Percentiles rank a stretch among this genome's conserved stretches.
phyloP scores from a whole-genome alignment of 306 rosid genomes.

The Acacia acuminata region DNA sequence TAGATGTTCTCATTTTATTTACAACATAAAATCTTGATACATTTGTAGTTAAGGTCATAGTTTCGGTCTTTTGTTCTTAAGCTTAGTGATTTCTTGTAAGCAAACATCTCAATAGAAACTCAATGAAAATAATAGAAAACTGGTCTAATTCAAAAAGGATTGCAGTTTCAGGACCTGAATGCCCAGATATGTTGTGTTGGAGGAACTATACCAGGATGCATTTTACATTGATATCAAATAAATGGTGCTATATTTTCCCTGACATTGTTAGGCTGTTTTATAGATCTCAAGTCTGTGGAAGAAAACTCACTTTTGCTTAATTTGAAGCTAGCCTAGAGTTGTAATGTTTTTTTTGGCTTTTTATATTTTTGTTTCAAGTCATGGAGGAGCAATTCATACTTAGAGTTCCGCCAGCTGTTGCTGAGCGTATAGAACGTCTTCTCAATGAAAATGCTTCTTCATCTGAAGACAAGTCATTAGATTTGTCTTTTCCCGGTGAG shows the following conservation, averaged over 20 bases:
- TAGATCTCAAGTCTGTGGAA: not conserved
- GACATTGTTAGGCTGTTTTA: not conserved
- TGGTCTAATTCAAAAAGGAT: not conserved
- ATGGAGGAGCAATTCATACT: conserved; percentile 35
- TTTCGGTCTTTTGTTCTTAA: not conserved
- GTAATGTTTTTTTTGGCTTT: not conserved
- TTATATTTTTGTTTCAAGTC: not conserved
- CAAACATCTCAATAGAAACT: not conserved
- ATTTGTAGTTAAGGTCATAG: not conserved
- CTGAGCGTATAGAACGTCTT: conserved; percentile 27
- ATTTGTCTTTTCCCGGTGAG: conserved; percentile 30
- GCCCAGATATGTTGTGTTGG: not conserved
- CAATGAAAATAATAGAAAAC: not conserved
- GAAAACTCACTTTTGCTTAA: not conserved
- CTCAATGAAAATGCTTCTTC: conserved; percentile 27
- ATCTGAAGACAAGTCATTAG: conserved; percentile 26
- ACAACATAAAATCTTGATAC: not conserved
- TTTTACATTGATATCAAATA: not conserved
- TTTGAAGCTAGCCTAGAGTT: not conserved
- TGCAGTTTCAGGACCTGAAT: not conserved
- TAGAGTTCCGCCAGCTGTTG: conserved; percentile 32
- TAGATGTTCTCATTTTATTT: no score
- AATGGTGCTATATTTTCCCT: not conserved
- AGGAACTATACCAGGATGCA: not conserved
- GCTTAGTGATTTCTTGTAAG: not conserved